Base-by-base conservation (phyloP, 1,284 basidiomycete genomes). In the Afroboletus lepidellus region DNA sequence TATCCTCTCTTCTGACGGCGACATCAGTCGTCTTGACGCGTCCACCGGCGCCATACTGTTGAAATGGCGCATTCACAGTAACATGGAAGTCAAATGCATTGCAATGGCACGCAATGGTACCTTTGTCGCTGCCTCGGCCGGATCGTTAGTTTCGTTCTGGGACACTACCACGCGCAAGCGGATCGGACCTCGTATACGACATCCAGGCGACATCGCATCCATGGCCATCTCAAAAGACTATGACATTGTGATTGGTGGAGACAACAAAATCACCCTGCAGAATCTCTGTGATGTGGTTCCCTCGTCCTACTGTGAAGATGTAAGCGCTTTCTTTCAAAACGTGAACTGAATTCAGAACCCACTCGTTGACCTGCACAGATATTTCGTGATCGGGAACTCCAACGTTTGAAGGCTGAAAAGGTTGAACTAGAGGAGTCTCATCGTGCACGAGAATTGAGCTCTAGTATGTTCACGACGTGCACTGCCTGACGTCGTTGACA, bases 221-320 rank as follows among this genome's bases (percentile, higher is more conserved):
- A 52, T 53, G 24, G 48, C 34, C 6, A 52, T 53, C 24, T 53
- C 51, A 3, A 32, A 29, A 44, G 39, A 44, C 49, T 44, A 44
- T 16, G 49, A 44, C 34, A 44, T 53, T 7, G 48, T 39, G 18
- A 24, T 39, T 18, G 49, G 29, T 3, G 49, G 48, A 15, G 41
- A 34, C 8, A 33, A 15, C 5, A 53, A 34, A 27, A 41, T 52
- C 24, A 52, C 41, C 6, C 9, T 53, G 11, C 42, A 21, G 15
- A 39, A 15, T 38, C 34, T 53, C 20, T 27, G 7, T 3, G 41
- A 53, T 15, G 21, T 53, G 18, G 5, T 53, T 29, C 41, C 41
- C 4, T 23, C 41, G 15, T 29, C 48, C 16, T 43, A 53, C 27
- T 51, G 23, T 23, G 8, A 33, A 24, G 29, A 38, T 23, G 51